These are phyloP conservation scores for Pelargonium australe DNA, from an alignment of 441 rosid species.

Conservation along the genomic window DNA sequence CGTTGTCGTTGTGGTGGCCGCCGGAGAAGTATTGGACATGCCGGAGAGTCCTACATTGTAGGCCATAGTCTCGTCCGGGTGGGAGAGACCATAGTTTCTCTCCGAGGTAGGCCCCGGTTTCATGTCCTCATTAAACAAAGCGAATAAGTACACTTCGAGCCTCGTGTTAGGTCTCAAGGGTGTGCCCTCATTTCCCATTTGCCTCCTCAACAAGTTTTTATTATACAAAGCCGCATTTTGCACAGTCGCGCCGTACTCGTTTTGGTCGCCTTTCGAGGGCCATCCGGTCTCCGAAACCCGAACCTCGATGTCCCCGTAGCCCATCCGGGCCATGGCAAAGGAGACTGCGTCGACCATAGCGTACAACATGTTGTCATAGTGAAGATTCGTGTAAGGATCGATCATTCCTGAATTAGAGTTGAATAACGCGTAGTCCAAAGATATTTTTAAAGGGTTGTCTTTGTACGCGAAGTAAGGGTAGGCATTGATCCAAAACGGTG, in stretches of 20 bases:
- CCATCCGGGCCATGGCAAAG: constrained; percentile 51
- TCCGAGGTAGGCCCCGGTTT: constrained; percentile 75
- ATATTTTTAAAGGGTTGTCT: constrained; percentile 37
- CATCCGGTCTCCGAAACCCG: constrained; percentile 67
- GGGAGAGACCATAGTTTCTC: constrained; percentile 61
- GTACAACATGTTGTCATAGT: constrained; percentile 69
- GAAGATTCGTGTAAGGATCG: constrained; percentile 49
- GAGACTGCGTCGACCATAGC: constrained; percentile 49
- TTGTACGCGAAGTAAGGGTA: constrained; percentile 73
- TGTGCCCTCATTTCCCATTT: constrained; percentile 53
- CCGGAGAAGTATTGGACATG: constrained; percentile 30
- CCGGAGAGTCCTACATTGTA: constrained; percentile 78
- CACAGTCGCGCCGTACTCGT: constrained; percentile 49
- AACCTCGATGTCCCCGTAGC: constrained; percentile 46
- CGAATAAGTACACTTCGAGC: constrained; percentile 58
- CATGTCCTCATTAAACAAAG: constrained; percentile 63
- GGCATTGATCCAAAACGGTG: constrained; percentile 67
- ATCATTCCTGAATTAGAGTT: constrained; percentile 60
- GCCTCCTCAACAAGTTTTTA: constrained; percentile 47
- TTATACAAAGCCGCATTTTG: constrained; percentile 53
- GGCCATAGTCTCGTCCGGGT: constrained; percentile 57
- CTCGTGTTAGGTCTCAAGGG: constrained; percentile 46
- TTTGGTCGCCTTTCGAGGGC: constrained; percentile 61
- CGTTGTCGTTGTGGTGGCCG: background rate
- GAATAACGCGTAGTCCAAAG: constrained; percentile 53